These are phyloP conservation scores for Juncus inflexus DNA, from an alignment of 176 grass and related monocot species.

Conservation along the genomic window DNA sequence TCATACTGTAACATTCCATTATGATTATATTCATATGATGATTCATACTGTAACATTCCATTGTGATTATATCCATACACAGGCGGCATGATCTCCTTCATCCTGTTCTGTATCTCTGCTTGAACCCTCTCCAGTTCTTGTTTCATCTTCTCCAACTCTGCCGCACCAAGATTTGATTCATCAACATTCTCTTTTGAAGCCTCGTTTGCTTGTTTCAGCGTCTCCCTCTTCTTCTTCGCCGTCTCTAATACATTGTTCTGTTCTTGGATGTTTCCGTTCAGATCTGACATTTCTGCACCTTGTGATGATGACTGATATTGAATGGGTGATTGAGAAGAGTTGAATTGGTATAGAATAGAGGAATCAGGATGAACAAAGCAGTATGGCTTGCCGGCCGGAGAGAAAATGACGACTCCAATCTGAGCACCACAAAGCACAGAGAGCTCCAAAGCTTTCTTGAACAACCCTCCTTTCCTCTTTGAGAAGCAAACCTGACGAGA, in stretches of 20 bases:
- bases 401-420: slow-evolving; percentile 40
- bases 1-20: too few relatives aligned
- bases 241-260: neutral
- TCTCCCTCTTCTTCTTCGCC: slow-evolving; percentile 5
- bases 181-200: neutral
- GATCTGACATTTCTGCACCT: neutral
- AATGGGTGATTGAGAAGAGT: neutral
- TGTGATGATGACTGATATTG: neutral
- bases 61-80: too few relatives aligned
- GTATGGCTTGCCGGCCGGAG: slow-evolving; percentile 42
- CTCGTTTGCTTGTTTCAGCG: neutral
- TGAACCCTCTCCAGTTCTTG: slow-evolving; percentile 30
- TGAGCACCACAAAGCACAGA: slow-evolving; percentile 35
- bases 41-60: too few relatives aligned
- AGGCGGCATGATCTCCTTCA: neutral
- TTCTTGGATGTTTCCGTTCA: neutral
- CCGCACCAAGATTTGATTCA: neutral
- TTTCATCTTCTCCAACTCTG: slow-evolving; percentile 8
- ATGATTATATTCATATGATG: too few relatives aligned
- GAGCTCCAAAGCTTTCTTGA: slow-evolving; percentile 68
- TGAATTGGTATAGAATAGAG: slow-evolving; percentile 27
- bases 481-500: slow-evolving; percentile 47
- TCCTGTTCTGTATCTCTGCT: slow-evolving; percentile 2
- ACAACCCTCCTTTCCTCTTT: slow-evolving; percentile 36
- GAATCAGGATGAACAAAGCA: slow-evolving; percentile 23